Percentiles rank a stretch among this genome's conserved stretches.
Conservation (phyloP, 2,329 filamentous ascomycete genomes). For the Cyanodermella asteris region DNA sequence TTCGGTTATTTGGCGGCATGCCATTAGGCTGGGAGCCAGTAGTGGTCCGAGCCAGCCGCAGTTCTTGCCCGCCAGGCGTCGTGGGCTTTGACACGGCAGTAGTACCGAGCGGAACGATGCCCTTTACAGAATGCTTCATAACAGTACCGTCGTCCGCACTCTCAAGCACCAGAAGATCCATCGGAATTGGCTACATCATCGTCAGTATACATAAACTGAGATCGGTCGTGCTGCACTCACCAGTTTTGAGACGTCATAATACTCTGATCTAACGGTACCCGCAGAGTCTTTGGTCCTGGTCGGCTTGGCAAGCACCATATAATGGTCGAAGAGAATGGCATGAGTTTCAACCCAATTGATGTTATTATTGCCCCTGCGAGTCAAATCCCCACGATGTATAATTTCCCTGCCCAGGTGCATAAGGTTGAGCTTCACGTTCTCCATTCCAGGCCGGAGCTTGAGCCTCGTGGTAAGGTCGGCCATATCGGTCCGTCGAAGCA, state of each 20-base stretch:
- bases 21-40: constrained; percentile 28
- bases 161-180: constrained; percentile 84
- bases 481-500: constrained; percentile 74
- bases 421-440: constrained; percentile 67
- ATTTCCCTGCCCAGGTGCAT: constrained; percentile 85
- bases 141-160: constrained; percentile 83
- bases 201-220: constrained; percentile 7
- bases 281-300: constrained; percentile 46
- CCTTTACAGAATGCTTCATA: constrained; percentile 53
- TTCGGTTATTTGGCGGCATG: constrained; percentile 30
- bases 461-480: constrained; percentile 67
- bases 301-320: constrained; percentile 73
- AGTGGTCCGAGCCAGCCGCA: constrained; percentile 31
- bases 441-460: constrained; percentile 68
- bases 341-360: constrained; percentile 91
- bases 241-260: constrained; percentile 83
- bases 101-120: constrained; percentile 45
- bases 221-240: constrained; percentile 21
- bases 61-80: constrained; percentile 21
- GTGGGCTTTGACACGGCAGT: too few relatives aligned
- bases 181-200: constrained; percentile 52
- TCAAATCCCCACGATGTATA: constrained; percentile 71
- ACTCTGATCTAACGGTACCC: constrained; percentile 51
- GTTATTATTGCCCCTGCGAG: constrained; percentile 67
- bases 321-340: constrained; percentile 87